Base-by-base conservation (phyloP, 257 asterid genomes). In the Solanum chiquidenum region DNA sequence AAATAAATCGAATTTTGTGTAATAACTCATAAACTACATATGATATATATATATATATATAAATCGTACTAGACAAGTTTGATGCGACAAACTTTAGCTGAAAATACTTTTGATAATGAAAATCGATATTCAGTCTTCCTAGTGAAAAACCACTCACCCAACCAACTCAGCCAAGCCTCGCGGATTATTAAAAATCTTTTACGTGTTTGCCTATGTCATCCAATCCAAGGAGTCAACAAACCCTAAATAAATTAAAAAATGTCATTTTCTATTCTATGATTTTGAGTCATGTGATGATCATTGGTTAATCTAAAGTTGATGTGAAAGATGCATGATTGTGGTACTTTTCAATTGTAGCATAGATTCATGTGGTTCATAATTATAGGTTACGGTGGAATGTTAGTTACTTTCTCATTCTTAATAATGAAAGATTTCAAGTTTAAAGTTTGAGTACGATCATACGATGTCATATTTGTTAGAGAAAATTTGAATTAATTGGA, bases 391-490 rank as follows among this genome's bases (percentile, higher is more conserved):
- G 35, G 4, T 66, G 37, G 21, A 27, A 1, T 27, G 5, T 5
- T 27, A 6, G 31, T 16, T 27, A 68, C 6, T 27, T 27, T 68
- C 16, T 6, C 1, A 27, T 7, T 6, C 3, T 68, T 29, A 29
- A 3, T 68, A 68, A 12, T 0, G 3, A 29, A 12, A 29, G 10
- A 29, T 27, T 5, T 12, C 0, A 27, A 7, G 2, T 12, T 27
- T 2, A 16, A 25, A 0, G 1, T 64, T n/a, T 11, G 34, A 12
- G 0, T 27, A 5, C 1, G 21, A 4, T 23, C 27, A 9, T 23
- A 10, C 2, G 27, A 8, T 27, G 10, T 68, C 20, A 68, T 1
- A 2, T 29, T 27, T 12, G 5, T 13, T 5, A 12, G 21, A 29
- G 2, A 9, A 3, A 3, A 23, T 23, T 3, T 4, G 5, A 5